Base-by-base conservation (phyloP, 441 rosid species). In the Bruguiera hainesii region DNA sequence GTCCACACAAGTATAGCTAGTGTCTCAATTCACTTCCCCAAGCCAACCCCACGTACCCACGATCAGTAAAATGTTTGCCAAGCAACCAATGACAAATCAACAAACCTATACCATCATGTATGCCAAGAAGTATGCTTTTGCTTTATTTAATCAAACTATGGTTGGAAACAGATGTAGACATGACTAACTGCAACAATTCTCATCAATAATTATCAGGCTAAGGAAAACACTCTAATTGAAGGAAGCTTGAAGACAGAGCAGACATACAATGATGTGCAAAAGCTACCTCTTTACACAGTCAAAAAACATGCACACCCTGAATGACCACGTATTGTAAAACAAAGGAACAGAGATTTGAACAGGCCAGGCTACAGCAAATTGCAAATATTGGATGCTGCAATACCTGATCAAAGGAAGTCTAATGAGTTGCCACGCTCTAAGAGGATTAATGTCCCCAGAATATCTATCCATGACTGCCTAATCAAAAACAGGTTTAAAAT, bases 401-500 rank as follows among this genome's bases (percentile, higher is more conserved):
- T 75, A 82, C 82, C 82, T 81, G 77, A 74, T 61, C 68, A 51
- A 80, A 71, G 19, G 68, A 56, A 63, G 72, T 71, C 56, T 61
- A 55, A 21, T 8, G n/a, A 56, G 66, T 29, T 37, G 60, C 62
- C 67, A 56, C 8, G 18, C 65, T n/a, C 49, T 57, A 69, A 59
- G 69, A 68, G 65, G 60, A 30, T 66, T 53, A 67, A 61, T 33
- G 52, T 51, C 58, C 51, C 65, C 59, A 63, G 69, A 61, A 23
- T 49, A 35, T 53, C 64, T 59, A 58, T 64, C 64, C 50, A 63
- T 42, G 52, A 53, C 31, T 50, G 57, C 60, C 80, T 74, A 89
- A 79, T 78, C 72, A 30, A 82, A 78, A 75, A 85, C 78, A 60
- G 90, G 85, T 66, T 80, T 89, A 72, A 87, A 89, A 63, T 55